Percentiles rank a stretch among this genome's conserved stretches.
Conservation (phyloP, 73 alveolate species). For the Tetrahymena thermophila region DNA sequence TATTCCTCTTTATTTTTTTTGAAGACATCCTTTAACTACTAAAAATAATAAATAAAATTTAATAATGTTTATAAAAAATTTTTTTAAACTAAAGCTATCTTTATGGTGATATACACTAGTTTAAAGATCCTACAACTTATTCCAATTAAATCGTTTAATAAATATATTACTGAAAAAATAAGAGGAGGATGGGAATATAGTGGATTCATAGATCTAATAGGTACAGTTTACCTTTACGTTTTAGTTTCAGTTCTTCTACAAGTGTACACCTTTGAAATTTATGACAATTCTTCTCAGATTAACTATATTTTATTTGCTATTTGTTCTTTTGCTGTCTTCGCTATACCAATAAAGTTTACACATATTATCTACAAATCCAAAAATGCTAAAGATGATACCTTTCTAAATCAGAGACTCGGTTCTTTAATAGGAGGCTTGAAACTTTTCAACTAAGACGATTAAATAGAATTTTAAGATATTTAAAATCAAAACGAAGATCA, state of each 20-base stretch:
- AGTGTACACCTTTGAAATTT: not conserved
- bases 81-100: not conserved
- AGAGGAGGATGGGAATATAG: not conserved
- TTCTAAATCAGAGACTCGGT: not conserved
- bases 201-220: not conserved
- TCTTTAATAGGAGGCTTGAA: not conserved
- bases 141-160: not conserved
- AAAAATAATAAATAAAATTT: too few relatives aligned
- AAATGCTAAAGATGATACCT: not conserved
- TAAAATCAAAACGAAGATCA: not conserved
- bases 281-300: not conserved
- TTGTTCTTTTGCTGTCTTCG: not conserved
- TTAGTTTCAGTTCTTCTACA: not conserved
- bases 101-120: not conserved
- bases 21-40: too few relatives aligned
- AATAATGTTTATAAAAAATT: too few relatives aligned
- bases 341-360: not conserved
- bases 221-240: not conserved
- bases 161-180: not conserved
- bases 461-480: not conserved
- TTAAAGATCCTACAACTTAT: not conserved
- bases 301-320: not conserved
- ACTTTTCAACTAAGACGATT: not conserved
- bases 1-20: too few relatives aligned
- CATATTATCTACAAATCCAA: not conserved